Evolutionary conservation across 257 asterid species (phyloP), one percentile per base, ranked within the genome.

Genomic region (Solanum virginianum): DNA sequence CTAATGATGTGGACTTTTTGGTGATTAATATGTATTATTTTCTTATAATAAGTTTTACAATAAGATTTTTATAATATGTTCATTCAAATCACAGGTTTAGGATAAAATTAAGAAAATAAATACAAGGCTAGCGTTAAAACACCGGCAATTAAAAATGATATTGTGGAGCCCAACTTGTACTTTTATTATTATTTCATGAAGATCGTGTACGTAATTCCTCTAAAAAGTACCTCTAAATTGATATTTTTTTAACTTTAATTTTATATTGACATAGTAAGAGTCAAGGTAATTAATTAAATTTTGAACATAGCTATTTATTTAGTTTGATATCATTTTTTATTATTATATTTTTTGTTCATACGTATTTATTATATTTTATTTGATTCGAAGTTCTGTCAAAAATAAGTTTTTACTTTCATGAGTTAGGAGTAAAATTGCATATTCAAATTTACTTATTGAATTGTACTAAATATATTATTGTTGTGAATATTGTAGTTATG

Each of bases 361-460:
- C 36, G 4, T 32, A 59, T n/a, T 59, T 59, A 3, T 59, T 59
- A 59, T n/a, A 14, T n/a, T 59, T 59, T 10, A 59, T 0, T n/a
- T 59, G n/a, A 57, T 4, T 4, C 0, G 15, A 59, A 7, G 1
- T 59, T 0, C 2, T 18, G 18, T 57, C 0, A 18, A 0, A 57
- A 57, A 45, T 45, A 45, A 57, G 0, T 5, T 59, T 59, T n/a
- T 59, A 10, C 4, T 1, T 59, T 59, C 3, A 11, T n/a, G 4
- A 59, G 14, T 0, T 59, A 18, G 1, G 0, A 4, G 10, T 8
- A 45, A 0, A n/a, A 59, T 1, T 0, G n/a, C 10, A 5, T 43
- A 18, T n/a, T 56, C 12, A 56, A 56, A 56, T 18, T 56, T 56
- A 56, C 24, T 56, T 0, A 1, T 10, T 60, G 1, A n/a, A 60